Evolutionary conservation across 2,329 filamentous ascomycete species (phyloP).

Genomic region (Fusarium sp.): DNA sequence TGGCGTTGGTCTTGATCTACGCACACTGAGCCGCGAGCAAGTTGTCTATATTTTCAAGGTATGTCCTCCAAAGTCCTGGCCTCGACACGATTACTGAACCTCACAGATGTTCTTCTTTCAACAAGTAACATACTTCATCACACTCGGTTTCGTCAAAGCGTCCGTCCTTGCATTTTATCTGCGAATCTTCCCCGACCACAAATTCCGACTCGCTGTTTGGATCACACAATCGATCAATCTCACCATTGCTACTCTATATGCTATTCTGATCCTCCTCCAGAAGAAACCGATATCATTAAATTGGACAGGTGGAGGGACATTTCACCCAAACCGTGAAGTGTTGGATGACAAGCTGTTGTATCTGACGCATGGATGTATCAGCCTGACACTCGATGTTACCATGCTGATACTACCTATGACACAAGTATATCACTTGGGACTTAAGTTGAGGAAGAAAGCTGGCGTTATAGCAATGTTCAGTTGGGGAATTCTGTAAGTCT

Average conservation of each 20-base stretch:
- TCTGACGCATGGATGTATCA: neutral
- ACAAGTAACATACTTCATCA: neutral
- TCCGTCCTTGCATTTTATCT: neutral
- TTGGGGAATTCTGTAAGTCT: neutral
- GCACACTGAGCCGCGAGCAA: neutral
- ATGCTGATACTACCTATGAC: constrained; percentile 1
- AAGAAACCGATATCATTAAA: neutral
- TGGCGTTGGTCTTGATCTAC: neutral
- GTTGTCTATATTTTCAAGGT: neutral
- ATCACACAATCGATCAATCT: neutral
- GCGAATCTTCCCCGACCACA: neutral
- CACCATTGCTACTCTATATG: fast-evolving
- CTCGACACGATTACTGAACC: fast-evolving
- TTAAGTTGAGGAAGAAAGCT: neutral
- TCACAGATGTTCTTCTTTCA: neutral
- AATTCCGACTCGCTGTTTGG: neutral
- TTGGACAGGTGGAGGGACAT: neutral
- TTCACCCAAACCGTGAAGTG: fast-evolving
- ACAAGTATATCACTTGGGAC: neutral
- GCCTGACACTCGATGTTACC: neutral
- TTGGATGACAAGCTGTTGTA: neutral
- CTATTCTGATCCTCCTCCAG: neutral
- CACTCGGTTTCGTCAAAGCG: neutral
- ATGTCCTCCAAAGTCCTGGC: fast-evolving
- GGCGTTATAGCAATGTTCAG: constrained; percentile 2